phyloP scores from a whole-genome alignment of 495 filamentous ascomycete genomes.

The Neurospora sp. region DNA sequence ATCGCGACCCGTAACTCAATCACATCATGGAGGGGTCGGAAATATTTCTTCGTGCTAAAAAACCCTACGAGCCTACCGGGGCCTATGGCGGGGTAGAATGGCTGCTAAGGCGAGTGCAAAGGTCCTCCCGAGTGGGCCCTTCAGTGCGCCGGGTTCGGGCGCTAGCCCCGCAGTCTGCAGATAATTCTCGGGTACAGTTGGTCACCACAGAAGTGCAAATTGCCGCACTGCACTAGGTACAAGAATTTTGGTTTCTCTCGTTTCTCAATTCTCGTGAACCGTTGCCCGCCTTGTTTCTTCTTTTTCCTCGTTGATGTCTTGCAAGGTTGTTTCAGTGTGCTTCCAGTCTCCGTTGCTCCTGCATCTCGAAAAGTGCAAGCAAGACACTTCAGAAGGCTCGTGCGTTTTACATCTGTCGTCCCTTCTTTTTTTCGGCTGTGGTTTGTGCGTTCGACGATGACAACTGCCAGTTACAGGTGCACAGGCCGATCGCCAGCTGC shows the following conservation, averaged over 20 bases:
- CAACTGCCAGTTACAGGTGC: not conserved
- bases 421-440: not conserved
- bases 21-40: constrained; percentile 5
- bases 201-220: not conserved
- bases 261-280: not conserved
- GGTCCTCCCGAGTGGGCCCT: not conserved
- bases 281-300: not conserved
- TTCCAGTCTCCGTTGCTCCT: not conserved
- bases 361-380: not conserved
- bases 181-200: not conserved
- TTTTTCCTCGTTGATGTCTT: not conserved
- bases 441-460: not conserved
- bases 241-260: not conserved
- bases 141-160: constrained; percentile 11
- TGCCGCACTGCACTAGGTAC: not conserved
- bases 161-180: constrained; percentile 3
- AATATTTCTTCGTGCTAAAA: constrained; percentile 1
- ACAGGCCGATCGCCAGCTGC: not conserved
- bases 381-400: not conserved
- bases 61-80: constrained; percentile 1
- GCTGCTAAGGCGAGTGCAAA: not conserved
- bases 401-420: not conserved
- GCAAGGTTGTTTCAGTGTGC: not conserved
- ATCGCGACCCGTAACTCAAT: not conserved
- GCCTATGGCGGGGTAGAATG: constrained; percentile 8